Percentiles rank a stretch among this genome's conserved stretches.
phyloP scores from a whole-genome alignment of 1,284 basidiomycete genomes.

The Cryptococcus sp. region DNA sequence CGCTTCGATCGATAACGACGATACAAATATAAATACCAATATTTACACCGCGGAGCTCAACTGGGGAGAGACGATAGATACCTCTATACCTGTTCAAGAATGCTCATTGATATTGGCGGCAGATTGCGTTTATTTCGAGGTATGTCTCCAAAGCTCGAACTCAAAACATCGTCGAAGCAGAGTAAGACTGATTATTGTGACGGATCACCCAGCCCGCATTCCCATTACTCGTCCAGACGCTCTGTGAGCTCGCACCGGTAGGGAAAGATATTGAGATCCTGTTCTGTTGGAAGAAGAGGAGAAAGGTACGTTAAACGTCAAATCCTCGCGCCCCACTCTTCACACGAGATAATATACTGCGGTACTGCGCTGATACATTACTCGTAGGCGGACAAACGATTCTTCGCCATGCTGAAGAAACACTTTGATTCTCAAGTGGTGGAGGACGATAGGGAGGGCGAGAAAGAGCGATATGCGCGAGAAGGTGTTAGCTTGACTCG shows the following conservation, averaged over 20 bases:
- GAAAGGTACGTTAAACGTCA: conserved; percentile 63
- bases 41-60: conserved; percentile 71
- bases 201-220: conserved; percentile 65
- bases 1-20: conserved; percentile 38
- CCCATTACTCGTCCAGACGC: conserved; percentile 78
- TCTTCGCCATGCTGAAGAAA: conserved; percentile 79
- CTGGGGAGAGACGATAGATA: conserved; percentile 58
- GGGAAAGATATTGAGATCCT: conserved; percentile 65
- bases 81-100: conserved; percentile 32
- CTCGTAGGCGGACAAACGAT: conserved; percentile 80
- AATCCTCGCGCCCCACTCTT: not conserved
- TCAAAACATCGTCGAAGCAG: not conserved
- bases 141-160: conserved; percentile 20
- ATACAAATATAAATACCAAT: conserved; percentile 32
- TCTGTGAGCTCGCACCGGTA: conserved; percentile 62
- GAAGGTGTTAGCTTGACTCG: conserved; percentile 48
- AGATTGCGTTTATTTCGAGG: conserved; percentile 92
- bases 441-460: conserved; percentile 45
- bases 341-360: not conserved
- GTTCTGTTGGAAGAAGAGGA: conserved; percentile 91
- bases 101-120: conserved; percentile 77
- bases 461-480: conserved; percentile 43
- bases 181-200: not conserved
- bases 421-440: conserved; percentile 63
- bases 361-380: not conserved